A percentile compares a stretch with the other conserved stretches of the same genome.
These are phyloP conservation scores for Parasitella parasitica DNA, from an alignment of 371 early-diverging fungal species.

Conservation along the genomic window DNA sequence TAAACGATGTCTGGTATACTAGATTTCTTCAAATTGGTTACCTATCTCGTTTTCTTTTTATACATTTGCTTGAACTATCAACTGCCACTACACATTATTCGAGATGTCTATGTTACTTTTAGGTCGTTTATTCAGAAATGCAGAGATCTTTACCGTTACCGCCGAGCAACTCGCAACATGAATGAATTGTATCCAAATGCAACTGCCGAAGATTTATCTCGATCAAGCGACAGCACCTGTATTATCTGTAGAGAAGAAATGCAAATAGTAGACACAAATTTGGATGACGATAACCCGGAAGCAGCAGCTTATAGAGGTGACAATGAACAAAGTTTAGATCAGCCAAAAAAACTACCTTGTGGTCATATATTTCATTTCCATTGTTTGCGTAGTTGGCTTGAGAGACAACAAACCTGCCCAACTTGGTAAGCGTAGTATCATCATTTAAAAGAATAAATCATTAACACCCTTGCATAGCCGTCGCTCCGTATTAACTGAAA, in stretches of 20 bases:
- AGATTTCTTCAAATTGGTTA: slow-evolving; percentile 88
- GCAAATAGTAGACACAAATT: slow-evolving; percentile 30
- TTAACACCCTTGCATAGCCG: slow-evolving; percentile 32
- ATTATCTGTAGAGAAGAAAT: slow-evolving; percentile 98
- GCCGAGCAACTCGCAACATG: slow-evolving; percentile 94
- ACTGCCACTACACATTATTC: slow-evolving; percentile 91
- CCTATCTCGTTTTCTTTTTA: slow-evolving; percentile 85
- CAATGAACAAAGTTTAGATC: slow-evolving; percentile 46
- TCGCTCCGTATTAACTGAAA: slow-evolving; percentile 48
- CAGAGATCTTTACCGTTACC: slow-evolving; percentile 85
- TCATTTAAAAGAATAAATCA: not conserved
- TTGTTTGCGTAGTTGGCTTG: slow-evolving; percentile 98
- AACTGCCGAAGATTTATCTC: slow-evolving; percentile 75
- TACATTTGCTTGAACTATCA: slow-evolving; percentile 80
- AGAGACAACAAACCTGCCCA: slow-evolving; percentile 98
- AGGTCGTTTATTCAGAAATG: slow-evolving; percentile 87
- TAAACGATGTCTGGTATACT: not conserved
- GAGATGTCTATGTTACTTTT: slow-evolving; percentile 93
- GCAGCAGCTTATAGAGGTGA: slow-evolving; percentile 25
- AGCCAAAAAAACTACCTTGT: slow-evolving; percentile 94
- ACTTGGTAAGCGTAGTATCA: slow-evolving; percentile 68
- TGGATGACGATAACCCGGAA: slow-evolving; percentile 16
- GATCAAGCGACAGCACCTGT: slow-evolving; percentile 84
- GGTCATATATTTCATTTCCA: slow-evolving; percentile 98
- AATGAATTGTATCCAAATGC: slow-evolving; percentile 91